A percentile compares a stretch with the other conserved stretches of the same genome.
These are phyloP conservation scores for Serendipita sp. DNA, from an alignment of 768 basidiomycete species.

Conservation along the genomic window DNA sequence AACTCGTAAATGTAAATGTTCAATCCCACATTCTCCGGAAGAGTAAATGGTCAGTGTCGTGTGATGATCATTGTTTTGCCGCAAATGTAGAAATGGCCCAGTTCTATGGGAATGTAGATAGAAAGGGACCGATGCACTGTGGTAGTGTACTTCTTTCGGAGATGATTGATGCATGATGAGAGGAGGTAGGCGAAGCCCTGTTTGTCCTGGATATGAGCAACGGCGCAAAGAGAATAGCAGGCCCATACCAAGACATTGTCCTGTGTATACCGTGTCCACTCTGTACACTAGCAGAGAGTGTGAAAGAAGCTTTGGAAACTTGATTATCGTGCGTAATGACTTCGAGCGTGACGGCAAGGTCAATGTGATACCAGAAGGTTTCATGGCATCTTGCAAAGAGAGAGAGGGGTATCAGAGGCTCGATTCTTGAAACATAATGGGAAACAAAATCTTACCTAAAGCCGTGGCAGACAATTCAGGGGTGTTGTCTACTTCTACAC, in stretches of 20 bases:
- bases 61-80: conserved; percentile 20
- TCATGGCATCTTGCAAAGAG: conserved; percentile 5
- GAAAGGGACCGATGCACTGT: conserved; percentile 28
- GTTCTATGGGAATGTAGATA: conserved; percentile 50
- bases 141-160: conserved; percentile 51
- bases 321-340: conserved; percentile 28
- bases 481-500: conserved; percentile 33
- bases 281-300: conserved; percentile 54
- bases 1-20: conserved; percentile 35
- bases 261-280: conserved; percentile 23
- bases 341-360: background rate
- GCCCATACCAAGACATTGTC: conserved; percentile 21
- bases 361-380: background rate
- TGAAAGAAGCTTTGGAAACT: conserved; percentile 40
- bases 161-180: conserved; percentile 50
- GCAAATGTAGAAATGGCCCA: conserved; percentile 38
- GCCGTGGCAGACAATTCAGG: conserved; percentile 10
- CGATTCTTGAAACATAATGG: background rate
- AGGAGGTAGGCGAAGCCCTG: conserved; percentile 38
- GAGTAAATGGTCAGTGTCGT: conserved; percentile 46
- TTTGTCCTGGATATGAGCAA: conserved; percentile 5
- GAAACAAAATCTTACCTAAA: background rate
- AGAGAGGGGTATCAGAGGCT: too few relatives aligned
- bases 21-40: conserved; percentile 36
- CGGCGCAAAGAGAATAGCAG: background rate